phyloP scores from a whole-genome alignment of 1,139 yeast species.

The Hyphopichia wangnamkhiaoensis region DNA sequence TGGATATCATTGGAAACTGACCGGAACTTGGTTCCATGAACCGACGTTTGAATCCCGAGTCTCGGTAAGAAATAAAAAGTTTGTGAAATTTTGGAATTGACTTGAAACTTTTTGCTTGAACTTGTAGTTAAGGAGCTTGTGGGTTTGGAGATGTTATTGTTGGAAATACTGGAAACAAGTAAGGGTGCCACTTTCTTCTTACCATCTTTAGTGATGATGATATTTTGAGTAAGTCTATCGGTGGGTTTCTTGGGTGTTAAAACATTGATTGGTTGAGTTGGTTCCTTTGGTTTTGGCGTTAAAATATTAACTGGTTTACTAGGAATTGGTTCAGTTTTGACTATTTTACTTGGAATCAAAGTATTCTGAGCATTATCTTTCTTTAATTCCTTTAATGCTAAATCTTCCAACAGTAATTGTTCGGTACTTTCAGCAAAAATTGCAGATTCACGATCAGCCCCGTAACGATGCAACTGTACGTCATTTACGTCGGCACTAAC shows the following conservation, averaged over 20 bases:
- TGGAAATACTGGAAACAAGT: conserved; percentile 55
- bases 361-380: conserved; percentile 1
- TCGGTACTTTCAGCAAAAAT: conserved; percentile 85
- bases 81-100: conserved; percentile 38
- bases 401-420: conserved; percentile 72
- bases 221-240: conserved; percentile 24
- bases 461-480: conserved; percentile 75
- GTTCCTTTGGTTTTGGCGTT: conserved; percentile 5
- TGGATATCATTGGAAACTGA: conserved; percentile 8
- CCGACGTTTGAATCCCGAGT: conserved; percentile 49
- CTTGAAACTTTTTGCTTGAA: conserved; percentile 19
- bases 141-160: conserved; percentile 23
- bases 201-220: conserved; percentile 74
- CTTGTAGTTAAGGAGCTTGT: conserved; percentile 7
- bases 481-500: conserved; percentile 67
- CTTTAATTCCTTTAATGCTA: conserved; percentile 28
- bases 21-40: conserved; percentile 41
- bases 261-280: conserved; percentile 8
- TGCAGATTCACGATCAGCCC: conserved; percentile 82
- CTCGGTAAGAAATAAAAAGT: conserved; percentile 46
- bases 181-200: conserved; percentile 86
- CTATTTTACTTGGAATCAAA: background rate
- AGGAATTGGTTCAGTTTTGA: background rate
- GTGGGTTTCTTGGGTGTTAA: conserved; percentile 17
- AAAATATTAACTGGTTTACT: background rate